Conservation (phyloP, 306 rosid genomes). For the Macrotyloma uniflorum region DNA sequence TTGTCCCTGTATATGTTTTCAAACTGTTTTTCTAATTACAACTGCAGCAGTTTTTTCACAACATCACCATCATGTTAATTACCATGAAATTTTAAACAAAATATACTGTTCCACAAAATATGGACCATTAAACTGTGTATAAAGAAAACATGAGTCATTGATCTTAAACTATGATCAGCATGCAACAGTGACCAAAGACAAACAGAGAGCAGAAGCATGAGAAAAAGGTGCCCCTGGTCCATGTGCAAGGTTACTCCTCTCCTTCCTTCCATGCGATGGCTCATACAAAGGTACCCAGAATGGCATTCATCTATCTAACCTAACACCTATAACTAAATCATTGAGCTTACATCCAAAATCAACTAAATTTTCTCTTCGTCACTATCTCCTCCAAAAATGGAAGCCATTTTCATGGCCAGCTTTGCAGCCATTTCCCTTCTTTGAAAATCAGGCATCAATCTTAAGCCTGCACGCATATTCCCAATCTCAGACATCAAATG, state of each 20-base stretch:
- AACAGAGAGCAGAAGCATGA: neutral
- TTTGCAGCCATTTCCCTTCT: slow-evolving; percentile 91
- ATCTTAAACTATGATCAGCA: slow-evolving; percentile 21
- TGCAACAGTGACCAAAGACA: neutral
- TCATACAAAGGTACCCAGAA: neutral
- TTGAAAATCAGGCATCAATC: slow-evolving; percentile 93
- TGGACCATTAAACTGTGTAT: neutral
- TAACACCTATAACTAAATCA: neutral
- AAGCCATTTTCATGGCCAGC: slow-evolving; percentile 84
- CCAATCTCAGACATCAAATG: slow-evolving; percentile 90
- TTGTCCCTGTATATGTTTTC: no score
- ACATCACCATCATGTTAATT: no score
- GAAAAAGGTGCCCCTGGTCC: neutral
- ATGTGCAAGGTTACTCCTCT: slow-evolving; percentile 7
- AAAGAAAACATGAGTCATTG: slow-evolving; percentile 4
- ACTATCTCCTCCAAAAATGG: slow-evolving; percentile 77
- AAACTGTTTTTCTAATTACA: no score
- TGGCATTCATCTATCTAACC: neutral
- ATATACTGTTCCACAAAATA: slow-evolving; percentile 6
- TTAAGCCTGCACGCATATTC: slow-evolving; percentile 71
- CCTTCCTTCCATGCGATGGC: neutral
- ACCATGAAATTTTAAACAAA: neutral
- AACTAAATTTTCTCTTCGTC: slow-evolving; percentile 65
- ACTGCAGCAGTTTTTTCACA: no score
- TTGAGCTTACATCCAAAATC: neutral